Base-by-base conservation (phyloP, 148 eudicot species). In the Vaccinium corymbosum region DNA sequence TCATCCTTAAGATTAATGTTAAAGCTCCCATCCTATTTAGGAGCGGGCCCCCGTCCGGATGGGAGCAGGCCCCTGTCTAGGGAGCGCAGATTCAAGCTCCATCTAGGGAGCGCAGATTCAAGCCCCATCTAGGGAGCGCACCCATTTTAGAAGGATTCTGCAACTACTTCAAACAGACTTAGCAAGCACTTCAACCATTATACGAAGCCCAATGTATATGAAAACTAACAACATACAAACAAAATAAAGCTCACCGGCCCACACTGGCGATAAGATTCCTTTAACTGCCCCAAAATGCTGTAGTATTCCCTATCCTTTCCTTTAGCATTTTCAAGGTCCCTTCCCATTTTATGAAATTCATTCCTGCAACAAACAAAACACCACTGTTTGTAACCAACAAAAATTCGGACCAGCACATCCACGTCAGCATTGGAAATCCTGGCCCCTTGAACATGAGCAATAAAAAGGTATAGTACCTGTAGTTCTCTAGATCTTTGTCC, bases 211-310 rank as follows among this genome's bases (percentile, higher is more conserved):
- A 3, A 52, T 6, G 14, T 75, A 17, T 15, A 50, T 77, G 32
- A 32, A 82, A 53, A 11, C 52, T 20, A 55, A 42, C 55, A 70
- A 12, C 6, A 85, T 25, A 82, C 80, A 87, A 59, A 83, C 32
- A 84, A 56, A 76, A 86, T 46, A 85, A 79, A 32, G 80, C 92
- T 59, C 89, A 97, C 99, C 90, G 85, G 78, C 76, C 95, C 99
- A 91, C 95, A 90, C 83, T 86, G 97, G 48, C 86, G 92, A 92
- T 91, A 97, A 62, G 97, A 93, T 84, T 92, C 94, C 85, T 84
- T 91, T 79, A 97, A 85, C 76, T 94, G 94, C 52, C 84, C 89
- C 91, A 90, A 79, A 84, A 94, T 85, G 62, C 86, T 83, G 73
- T 89, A 51, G 86, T 93, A 97, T 87, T 87, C 92, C 84, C 80